phyloP scores from a whole-genome alignment of 768 basidiomycete species.

The Leccinum boreale region DNA sequence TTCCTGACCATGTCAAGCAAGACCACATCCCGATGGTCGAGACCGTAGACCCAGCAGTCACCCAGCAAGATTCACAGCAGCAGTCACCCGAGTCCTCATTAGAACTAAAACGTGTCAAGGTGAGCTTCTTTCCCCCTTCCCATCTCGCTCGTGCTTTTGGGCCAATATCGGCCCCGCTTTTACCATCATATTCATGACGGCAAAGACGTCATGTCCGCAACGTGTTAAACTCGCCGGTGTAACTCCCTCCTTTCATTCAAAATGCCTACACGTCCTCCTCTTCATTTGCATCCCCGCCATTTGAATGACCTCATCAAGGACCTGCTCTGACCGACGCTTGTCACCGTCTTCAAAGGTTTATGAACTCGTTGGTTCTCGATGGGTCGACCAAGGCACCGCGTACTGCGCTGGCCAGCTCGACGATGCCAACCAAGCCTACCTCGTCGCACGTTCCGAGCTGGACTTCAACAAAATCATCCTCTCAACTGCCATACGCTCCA shows the following conservation, averaged over 20 bases:
- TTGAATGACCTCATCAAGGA: conserved; percentile 33
- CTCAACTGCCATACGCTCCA: conserved; percentile 74
- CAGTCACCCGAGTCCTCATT: conserved; percentile 64
- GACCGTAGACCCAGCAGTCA: conserved; percentile 37
- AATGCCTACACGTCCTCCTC: conserved; percentile 11
- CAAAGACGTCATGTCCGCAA: conserved; percentile 24
- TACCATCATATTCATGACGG: conserved; percentile 20
- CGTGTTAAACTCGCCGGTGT: conserved; percentile 16
- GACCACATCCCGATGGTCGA: conserved; percentile 33
- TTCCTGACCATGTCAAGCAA: conserved; percentile 32
- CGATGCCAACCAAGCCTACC: conserved; percentile 70
- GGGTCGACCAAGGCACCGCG: conserved; percentile 97
- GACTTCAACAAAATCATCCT: conserved; percentile 72
- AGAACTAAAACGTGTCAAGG: conserved; percentile 85
- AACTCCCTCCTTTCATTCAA: conserved; percentile 15
- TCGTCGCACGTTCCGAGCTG: conserved; percentile 80
- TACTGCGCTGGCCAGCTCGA: conserved; percentile 90
- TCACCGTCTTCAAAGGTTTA: conserved; percentile 67
- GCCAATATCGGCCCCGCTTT: conserved; percentile 15
- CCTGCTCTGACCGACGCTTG: conserved; percentile 28
- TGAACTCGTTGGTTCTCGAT: conserved; percentile 84
- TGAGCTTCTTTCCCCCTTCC: conserved; percentile 34
- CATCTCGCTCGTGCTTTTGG: conserved; percentile 13
- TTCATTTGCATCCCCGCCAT: conserved; percentile 20
- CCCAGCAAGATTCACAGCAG: conserved; percentile 55